Evolutionary conservation across 2,329 filamentous ascomycete genomes (phyloP).

Genomic region (Colletotrichum shisoi): DNA sequence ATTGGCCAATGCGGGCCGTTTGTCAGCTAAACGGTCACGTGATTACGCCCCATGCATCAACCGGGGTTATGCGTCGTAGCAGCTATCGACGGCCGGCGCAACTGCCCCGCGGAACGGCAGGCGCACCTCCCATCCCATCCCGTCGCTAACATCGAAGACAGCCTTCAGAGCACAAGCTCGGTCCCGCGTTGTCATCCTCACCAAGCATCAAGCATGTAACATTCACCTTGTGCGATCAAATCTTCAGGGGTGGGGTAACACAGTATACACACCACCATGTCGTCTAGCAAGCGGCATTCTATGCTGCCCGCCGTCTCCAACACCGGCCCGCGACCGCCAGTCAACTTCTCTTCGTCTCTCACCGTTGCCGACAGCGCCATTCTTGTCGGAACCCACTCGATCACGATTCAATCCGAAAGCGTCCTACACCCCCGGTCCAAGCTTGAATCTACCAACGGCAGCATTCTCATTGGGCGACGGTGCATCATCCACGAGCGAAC

Average conservation of each 20-base stretch:
- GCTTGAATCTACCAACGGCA: constrained; percentile 79
- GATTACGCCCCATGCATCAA: neutral
- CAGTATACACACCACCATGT: constrained; percentile 45
- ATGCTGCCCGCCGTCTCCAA: constrained; percentile 62
- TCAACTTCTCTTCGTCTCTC: constrained; percentile 67
- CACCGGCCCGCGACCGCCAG: constrained; percentile 66
- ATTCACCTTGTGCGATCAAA: constrained; percentile 8
- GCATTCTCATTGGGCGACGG: constrained; percentile 80
- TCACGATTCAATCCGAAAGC: constrained; percentile 78
- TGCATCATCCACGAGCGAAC: constrained; percentile 81
- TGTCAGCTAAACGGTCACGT: constrained; percentile 42
- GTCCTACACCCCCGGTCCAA: constrained; percentile 87
- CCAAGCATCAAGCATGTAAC: constrained; percentile 31
- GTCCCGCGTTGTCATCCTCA: neutral
- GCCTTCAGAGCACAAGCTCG: neutral
- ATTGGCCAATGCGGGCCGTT: constrained; percentile 53
- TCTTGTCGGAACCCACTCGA: constrained; percentile 75
- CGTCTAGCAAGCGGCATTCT: constrained; percentile 63
- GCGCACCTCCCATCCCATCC: neutral
- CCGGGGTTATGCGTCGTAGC: constrained; percentile 33
- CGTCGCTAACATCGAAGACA: constrained; percentile 15
- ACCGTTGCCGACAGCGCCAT: constrained; percentile 70
- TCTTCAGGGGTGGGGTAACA: constrained; percentile 31
- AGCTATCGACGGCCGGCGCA: neutral
- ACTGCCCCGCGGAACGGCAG: constrained; percentile 21